Evolutionary conservation across 345 rosid genomes (phyloP), one percentile per base, ranked within the genome.

Genomic region (Cardamine chenopodiifolia): DNA sequence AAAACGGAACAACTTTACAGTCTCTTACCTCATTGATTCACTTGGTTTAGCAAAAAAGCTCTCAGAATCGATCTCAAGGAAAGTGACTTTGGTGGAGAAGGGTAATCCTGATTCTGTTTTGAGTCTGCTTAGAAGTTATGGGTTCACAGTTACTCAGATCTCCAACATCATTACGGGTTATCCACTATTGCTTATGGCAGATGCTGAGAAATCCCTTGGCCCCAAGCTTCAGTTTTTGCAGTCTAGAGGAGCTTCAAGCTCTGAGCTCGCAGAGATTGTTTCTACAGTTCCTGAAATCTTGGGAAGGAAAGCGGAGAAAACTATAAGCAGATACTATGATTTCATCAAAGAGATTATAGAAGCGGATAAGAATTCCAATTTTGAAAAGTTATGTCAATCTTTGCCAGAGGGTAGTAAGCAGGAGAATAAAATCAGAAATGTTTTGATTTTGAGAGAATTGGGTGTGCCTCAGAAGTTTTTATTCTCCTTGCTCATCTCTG

Each of bases 151-250:
- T 0, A 61, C 66, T 66, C 83, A 80, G 18, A 68, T 80, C 15
- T 20, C 56, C 14, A 22, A 4, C 14, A 22, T 67, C 20, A 29
- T 80, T 49, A 53, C 15, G n/a, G 14, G 1, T 4, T 13, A 22
- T 2, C 86, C 83, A 1, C 2, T 0, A 8, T 4, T 83, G 48
- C 83, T 83, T 47, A 2, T 44, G 5, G 10, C 11, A 13, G 35
- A 66, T 55, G 28, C 49, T 23, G 72, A 66, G 34, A 50, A 45
- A 34, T 71, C 62, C 3, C 40, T 77, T 48, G 18, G 58, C 37
- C 85, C 83, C 9, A 79, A 82, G 53, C 53, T 79, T 5, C 49
- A 79, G 65, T 75, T 45, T 68, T 1, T 82, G 3, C 68, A 39
- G n/a, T 82, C 80, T 0, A 66, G 14, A 48, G 78, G 78, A 19